Evolutionary conservation across 345 rosid genomes (phyloP).

Genomic region (Pugionium cornutum): DNA sequence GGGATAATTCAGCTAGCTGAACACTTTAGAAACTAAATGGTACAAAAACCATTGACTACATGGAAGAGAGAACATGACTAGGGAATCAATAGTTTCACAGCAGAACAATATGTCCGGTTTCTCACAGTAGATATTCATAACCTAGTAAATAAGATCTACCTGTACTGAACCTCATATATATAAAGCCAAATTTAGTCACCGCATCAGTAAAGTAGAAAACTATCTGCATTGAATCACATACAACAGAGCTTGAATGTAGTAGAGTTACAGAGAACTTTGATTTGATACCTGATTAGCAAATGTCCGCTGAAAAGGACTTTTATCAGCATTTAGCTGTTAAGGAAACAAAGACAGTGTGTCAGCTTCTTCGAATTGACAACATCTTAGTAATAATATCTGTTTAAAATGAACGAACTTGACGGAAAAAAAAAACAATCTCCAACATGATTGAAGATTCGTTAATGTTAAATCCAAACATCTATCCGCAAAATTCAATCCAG

Average conservation of each 20-base stretch:
- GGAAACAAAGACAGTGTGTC: constrained; percentile 28
- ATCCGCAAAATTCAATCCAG: constrained; percentile 16
- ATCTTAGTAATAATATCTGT: constrained; percentile 5
- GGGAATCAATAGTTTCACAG: constrained; percentile 4
- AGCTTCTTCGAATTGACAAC: constrained; percentile 19
- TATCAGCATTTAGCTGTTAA: constrained; percentile 83
- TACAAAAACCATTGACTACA: not conserved
- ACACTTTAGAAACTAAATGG: constrained; percentile 7
- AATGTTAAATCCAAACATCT: constrained; percentile 12
- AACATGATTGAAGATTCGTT: constrained; percentile 12
- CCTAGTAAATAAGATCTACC: constrained; percentile 14
- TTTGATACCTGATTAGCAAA: constrained; percentile 86
- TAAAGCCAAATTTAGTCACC: not conserved
- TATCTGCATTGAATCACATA: not conserved
- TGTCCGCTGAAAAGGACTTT: constrained; percentile 92
- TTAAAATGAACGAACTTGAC: not conserved
- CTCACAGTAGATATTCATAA: constrained; percentile 8
- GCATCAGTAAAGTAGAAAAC: constrained; percentile 11
- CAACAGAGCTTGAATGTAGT: not conserved
- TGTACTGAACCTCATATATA: not conserved
- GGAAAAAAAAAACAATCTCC: not conserved
- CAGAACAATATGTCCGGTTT: not conserved
- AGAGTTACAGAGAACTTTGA: constrained; percentile 10
- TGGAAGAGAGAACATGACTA: not conserved
- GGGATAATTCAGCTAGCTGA: constrained; percentile 9